Conservation (phyloP, 2,329 filamentous ascomycete species). For the Neonectria punicea region DNA sequence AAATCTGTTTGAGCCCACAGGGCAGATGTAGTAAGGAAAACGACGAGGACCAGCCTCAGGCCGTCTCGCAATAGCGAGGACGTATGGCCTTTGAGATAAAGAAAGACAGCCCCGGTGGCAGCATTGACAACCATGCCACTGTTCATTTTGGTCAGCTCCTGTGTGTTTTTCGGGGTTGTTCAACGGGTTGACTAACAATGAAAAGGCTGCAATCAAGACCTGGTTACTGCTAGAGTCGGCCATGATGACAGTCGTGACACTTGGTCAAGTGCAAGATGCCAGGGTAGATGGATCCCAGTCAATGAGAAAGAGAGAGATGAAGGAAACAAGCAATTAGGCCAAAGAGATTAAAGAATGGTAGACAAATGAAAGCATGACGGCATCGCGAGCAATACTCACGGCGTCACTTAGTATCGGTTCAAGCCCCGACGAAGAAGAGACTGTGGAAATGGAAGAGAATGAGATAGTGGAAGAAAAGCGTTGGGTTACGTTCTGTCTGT, state of each 20-base stretch:
- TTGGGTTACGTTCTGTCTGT: constrained; percentile 8
- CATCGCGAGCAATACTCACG: constrained; percentile 29
- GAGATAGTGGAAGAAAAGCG: constrained; percentile 27
- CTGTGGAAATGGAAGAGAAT: constrained; percentile 31
- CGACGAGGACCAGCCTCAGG: constrained; percentile 72
- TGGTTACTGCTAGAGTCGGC: constrained; percentile 56
- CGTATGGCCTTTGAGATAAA: constrained; percentile 60
- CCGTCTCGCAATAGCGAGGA: constrained; percentile 64
- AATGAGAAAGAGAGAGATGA: constrained; percentile 41
- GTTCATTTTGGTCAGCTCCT: constrained; percentile 38
- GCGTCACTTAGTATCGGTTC: constrained; percentile 21
- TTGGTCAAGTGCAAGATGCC: constrained; percentile 3
- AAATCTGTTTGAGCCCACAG: constrained; percentile 67
- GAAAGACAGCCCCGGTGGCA: constrained; percentile 58
- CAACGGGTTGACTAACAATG: constrained; percentile 56
- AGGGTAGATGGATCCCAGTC: constrained; percentile 28
- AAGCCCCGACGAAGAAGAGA: constrained; percentile 19
- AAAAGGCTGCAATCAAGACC: constrained; percentile 64
- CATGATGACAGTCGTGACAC: constrained; percentile 50
- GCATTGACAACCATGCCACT: constrained; percentile 65
- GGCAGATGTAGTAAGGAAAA: constrained; percentile 61
- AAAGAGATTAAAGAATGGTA: constrained; percentile 35
- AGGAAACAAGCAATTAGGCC: constrained; percentile 47
- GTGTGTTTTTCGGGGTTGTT: constrained; percentile 13
- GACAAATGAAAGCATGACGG: constrained; percentile 24